A percentile compares a stretch with the other conserved stretches of the same genome.
phyloP scores from a whole-genome alignment of 2,329 filamentous ascomycete species.

The Fusarium floridanum region DNA sequence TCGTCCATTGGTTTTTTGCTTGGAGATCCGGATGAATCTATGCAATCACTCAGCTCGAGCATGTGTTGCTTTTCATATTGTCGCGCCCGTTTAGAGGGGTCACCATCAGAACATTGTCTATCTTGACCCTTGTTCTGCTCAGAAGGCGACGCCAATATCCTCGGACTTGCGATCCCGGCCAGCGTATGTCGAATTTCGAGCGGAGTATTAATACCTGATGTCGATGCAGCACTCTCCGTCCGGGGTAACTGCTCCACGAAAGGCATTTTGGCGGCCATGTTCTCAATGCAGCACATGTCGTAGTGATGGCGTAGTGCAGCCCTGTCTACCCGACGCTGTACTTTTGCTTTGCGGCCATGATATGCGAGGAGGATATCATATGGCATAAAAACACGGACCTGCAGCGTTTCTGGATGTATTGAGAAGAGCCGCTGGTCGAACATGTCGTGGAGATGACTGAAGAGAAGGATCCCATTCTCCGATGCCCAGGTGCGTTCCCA shows the following conservation, averaged over 20 bases:
- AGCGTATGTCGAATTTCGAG: neutral
- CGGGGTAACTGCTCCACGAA: neutral
- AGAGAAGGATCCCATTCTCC: conserved; percentile 3
- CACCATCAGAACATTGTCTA: neutral
- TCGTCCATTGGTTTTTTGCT: neutral
- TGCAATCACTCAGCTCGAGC: neutral
- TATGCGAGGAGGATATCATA: neutral
- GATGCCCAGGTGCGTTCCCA: neutral
- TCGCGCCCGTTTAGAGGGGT: neutral
- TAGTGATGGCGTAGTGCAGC: neutral
- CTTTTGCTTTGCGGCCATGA: neutral
- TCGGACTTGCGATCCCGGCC: neutral
- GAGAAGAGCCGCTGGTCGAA: neutral
- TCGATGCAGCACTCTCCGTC: neutral
- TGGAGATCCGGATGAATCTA: neutral
- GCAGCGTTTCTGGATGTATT: neutral
- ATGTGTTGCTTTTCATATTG: neutral
- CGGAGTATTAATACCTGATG: neutral
- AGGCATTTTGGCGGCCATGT: conserved; percentile 6
- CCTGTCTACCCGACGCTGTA: neutral
- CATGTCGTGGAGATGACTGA: neutral
- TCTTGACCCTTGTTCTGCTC: neutral
- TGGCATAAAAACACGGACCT: neutral
- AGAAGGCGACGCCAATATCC: neutral
- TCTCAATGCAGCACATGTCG: neutral